phyloP scores from a whole-genome alignment of 805 yeast genomes.

The Starmera quercuum region DNA sequence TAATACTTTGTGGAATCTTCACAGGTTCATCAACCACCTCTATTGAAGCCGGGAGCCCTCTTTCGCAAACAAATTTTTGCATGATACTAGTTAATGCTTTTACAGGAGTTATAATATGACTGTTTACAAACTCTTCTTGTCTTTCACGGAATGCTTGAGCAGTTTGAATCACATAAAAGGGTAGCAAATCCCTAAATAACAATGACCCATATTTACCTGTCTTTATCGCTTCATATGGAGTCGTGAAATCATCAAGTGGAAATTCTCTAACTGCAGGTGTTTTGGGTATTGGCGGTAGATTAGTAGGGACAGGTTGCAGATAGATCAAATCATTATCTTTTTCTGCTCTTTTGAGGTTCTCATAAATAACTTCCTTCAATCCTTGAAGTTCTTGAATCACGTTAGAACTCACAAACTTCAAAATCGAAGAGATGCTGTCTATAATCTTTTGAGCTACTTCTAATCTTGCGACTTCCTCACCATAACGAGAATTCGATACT shows the following conservation, averaged over 20 bases:
- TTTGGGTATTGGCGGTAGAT: slow-evolving; percentile 35
- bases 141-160: slow-evolving; percentile 65
- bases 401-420: slow-evolving; percentile 32
- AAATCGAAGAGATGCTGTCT: slow-evolving; percentile 26
- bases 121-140: slow-evolving; percentile 42
- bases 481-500: slow-evolving; percentile 47
- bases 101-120: slow-evolving; percentile 40
- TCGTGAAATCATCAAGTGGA: slow-evolving; percentile 28
- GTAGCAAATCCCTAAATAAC: slow-evolving; percentile 58
- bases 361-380: slow-evolving; percentile 36
- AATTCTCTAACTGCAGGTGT: slow-evolving; percentile 50
- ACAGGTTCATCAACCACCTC: slow-evolving; percentile 50
- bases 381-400: slow-evolving; percentile 48
- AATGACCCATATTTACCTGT: slow-evolving; percentile 17
- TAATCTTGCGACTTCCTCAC: slow-evolving; percentile 62
- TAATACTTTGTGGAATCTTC: slow-evolving; percentile 48
- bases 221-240: slow-evolving; percentile 20
- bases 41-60: slow-evolving; percentile 53
- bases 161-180: slow-evolving; percentile 56
- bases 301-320: slow-evolving; percentile 53
- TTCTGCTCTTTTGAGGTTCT: slow-evolving; percentile 46
- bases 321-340: slow-evolving; percentile 80
- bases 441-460: slow-evolving; percentile 33
- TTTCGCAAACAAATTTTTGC: slow-evolving; percentile 34
- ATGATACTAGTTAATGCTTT: slow-evolving; percentile 37